Evolutionary conservation across 306 rosid species (phyloP).

Genomic region (Castanospermum australe): DNA sequence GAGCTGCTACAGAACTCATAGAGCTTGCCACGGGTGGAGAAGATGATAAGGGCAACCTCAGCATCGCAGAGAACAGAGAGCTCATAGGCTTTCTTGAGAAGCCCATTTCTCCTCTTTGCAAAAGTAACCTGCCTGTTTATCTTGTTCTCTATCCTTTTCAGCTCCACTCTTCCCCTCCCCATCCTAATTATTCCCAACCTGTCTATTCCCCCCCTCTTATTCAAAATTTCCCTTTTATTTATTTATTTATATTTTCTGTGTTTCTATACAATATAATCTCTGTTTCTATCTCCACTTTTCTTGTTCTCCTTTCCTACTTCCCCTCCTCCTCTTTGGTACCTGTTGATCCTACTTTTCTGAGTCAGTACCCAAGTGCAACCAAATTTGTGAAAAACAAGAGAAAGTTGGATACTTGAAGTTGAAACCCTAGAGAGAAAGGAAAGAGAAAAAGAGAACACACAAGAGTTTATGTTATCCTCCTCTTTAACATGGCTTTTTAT

Average conservation of each 20-base stretch:
- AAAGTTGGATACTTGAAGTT: constrained; percentile 29
- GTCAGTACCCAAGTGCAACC: constrained; percentile 50
- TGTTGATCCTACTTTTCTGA: constrained; percentile 56
- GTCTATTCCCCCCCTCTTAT: constrained; percentile 1
- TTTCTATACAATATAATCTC: constrained; percentile 4
- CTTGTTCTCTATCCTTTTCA: constrained; percentile 97
- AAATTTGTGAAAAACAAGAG: constrained; percentile 58
- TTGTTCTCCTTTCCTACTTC: not conserved
- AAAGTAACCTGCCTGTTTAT: constrained; percentile 96
- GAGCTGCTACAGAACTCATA: constrained; percentile 86
- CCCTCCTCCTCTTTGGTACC: constrained; percentile 36
- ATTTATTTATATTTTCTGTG: not conserved
- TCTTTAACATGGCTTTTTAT: constrained; percentile 5
- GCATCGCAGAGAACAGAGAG: constrained; percentile 91
- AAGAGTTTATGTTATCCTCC: constrained; percentile 30
- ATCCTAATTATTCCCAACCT: constrained; percentile 20
- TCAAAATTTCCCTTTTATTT: not conserved
- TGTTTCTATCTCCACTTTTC: not conserved
- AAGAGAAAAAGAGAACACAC: not conserved
- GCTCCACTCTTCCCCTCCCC: constrained; percentile 97
- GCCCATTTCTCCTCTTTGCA: constrained; percentile 91
- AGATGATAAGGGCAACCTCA: constrained; percentile 91
- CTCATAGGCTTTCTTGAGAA: constrained; percentile 92
- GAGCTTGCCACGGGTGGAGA: constrained; percentile 91
- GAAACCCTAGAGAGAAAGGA: constrained; percentile 44